phyloP scores from a whole-genome alignment of 495 filamentous ascomycete genomes.

The Trichocladium antarcticum region DNA sequence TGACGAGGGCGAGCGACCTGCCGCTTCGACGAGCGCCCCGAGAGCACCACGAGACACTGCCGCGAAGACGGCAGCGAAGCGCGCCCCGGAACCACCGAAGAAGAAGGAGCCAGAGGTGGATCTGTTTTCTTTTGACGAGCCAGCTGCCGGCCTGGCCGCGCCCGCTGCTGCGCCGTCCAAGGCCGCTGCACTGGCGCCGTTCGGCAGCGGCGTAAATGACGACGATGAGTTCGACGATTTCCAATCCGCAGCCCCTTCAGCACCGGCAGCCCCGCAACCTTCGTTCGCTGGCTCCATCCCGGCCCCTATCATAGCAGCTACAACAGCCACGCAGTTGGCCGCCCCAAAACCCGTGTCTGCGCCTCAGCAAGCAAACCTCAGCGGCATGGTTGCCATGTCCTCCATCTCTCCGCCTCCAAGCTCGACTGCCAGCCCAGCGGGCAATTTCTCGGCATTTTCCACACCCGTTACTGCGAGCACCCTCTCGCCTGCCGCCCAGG shows the following conservation, averaged over 20 bases:
- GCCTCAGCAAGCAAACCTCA: constrained; percentile 67
- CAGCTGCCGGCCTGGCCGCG: constrained; percentile 40
- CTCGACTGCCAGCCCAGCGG: constrained; percentile 43
- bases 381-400: constrained; percentile 65
- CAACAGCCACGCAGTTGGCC: constrained; percentile 60
- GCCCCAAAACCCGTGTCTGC: constrained; percentile 74
- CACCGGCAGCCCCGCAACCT: constrained; percentile 28
- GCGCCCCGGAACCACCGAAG: constrained; percentile 52
- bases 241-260: constrained; percentile 68
- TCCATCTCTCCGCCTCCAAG: constrained; percentile 64
- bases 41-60: constrained; percentile 33
- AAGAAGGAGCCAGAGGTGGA: constrained; percentile 79
- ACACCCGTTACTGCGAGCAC: constrained; percentile 36
- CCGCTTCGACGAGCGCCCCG: constrained; percentile 30
- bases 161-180: constrained; percentile 36
- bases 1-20: constrained; percentile 57
- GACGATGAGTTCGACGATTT: constrained; percentile 99
- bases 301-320: constrained; percentile 51
- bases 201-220: constrained; percentile 41
- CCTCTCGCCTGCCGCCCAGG: constrained; percentile 33
- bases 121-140: constrained; percentile 80
- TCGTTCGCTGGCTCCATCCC: constrained; percentile 42
- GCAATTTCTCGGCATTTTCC: constrained; percentile 45
- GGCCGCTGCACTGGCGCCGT: constrained; percentile 44
- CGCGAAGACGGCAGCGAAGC: constrained; percentile 34